Evolutionary conservation across 2,329 filamentous ascomycete species (phyloP).

Genomic region (Aspergillus sojae): DNA sequence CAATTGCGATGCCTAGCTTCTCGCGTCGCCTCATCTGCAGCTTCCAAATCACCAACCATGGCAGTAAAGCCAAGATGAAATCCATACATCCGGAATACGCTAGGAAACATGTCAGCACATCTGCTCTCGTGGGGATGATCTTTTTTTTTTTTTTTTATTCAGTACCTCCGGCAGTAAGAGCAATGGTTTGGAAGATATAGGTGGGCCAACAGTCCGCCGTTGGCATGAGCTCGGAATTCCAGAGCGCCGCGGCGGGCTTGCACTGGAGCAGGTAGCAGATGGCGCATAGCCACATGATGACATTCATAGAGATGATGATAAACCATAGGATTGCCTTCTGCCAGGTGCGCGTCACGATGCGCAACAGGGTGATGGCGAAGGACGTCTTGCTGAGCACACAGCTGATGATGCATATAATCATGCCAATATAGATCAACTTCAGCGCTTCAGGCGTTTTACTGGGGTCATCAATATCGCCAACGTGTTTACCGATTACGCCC

Average conservation of each 20-base stretch:
- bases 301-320: constrained; percentile 29
- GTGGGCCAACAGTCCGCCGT: constrained; percentile 25
- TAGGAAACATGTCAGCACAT: not conserved
- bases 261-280: constrained; percentile 27
- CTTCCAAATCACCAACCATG: constrained; percentile 29
- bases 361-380: constrained; percentile 28
- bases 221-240: constrained; percentile 17
- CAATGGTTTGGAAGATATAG: constrained; percentile 21
- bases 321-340: constrained; percentile 27
- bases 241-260: constrained; percentile 20
- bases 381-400: constrained; percentile 29
- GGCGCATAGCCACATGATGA: constrained; percentile 25
- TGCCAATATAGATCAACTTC: constrained; percentile 16
- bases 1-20: constrained; percentile 28
- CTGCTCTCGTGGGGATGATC: not conserved
- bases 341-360: constrained; percentile 25
- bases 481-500: constrained; percentile 37
- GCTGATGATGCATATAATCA: constrained; percentile 17
- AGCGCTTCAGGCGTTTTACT: constrained; percentile 18
- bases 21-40: constrained; percentile 32
- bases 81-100: constrained; percentile 30
- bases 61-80: constrained; percentile 30
- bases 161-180: constrained; percentile 25
- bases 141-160: too few relatives aligned
- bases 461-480: constrained; percentile 17